Conservation (phyloP, 2,329 filamentous ascomycete genomes). For the Coniochaeta sp. region DNA sequence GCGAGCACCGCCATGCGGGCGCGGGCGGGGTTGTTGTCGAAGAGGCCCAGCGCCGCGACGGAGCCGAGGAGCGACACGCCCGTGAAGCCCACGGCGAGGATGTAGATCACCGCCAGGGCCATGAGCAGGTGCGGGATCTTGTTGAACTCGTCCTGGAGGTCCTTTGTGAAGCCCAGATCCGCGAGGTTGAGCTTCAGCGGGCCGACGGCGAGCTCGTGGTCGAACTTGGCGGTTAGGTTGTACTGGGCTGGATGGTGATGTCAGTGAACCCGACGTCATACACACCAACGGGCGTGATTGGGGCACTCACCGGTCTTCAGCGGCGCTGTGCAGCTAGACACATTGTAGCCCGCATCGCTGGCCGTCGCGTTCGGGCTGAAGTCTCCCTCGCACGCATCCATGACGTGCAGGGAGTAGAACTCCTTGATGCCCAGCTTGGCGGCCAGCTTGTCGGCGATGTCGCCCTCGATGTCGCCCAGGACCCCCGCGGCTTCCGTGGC, state of each 20-base stretch:
- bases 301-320: conserved; percentile 8
- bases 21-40: not conserved
- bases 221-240: conserved; percentile 39
- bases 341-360: conserved; percentile 13
- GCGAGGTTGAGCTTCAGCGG: conserved; percentile 35
- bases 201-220: conserved; percentile 37
- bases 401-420: conserved; percentile 25
- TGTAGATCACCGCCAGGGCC: conserved; percentile 41
- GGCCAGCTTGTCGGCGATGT: conserved; percentile 15
- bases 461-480: conserved; percentile 12
- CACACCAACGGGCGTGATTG: not conserved
- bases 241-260: conserved; percentile 6
- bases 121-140: conserved; percentile 40
- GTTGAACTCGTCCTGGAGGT: conserved; percentile 39
- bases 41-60: not conserved
- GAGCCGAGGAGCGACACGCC: conserved; percentile 35
- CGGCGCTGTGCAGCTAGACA: conserved; percentile 16
- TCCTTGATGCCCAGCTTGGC: conserved; percentile 21
- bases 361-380: conserved; percentile 18
- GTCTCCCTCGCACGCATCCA: conserved; percentile 21
- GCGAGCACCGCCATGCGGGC: conserved; percentile 15
- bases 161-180: conserved; percentile 35
- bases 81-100: conserved; percentile 32
- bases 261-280: conserved; percentile 2
- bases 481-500: conserved; percentile 12